phyloP scores from a whole-genome alignment of 768 basidiomycete genomes.

The Suillus alpinus region DNA sequence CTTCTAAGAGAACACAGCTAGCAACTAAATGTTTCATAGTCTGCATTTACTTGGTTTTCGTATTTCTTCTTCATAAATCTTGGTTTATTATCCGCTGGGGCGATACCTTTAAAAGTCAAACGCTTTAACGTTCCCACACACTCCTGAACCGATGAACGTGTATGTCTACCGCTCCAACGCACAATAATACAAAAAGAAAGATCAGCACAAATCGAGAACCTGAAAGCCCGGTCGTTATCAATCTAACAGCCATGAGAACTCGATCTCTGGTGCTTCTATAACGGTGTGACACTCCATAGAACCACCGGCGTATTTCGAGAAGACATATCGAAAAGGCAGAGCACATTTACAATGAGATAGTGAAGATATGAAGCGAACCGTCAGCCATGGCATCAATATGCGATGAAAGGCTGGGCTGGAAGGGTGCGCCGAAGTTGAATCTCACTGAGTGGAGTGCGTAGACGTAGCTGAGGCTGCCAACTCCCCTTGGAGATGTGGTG shows the following conservation, averaged over 20 bases:
- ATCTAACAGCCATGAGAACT: neutral
- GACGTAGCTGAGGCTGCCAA: constrained; percentile 77
- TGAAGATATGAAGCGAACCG: neutral
- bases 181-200: neutral
- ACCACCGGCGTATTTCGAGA: neutral
- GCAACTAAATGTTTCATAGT: too few relatives aligned
- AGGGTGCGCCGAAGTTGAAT: neutral
- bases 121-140: too few relatives aligned
- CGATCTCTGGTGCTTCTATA: too few relatives aligned
- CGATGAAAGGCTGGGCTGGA: neutral
- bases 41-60: too few relatives aligned
- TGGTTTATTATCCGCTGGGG: neutral
- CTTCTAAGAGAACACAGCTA: neutral
- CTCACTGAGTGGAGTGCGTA: constrained; percentile 22
- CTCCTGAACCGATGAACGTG: too few relatives aligned
- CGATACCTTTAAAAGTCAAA: neutral
- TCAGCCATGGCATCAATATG: neutral
- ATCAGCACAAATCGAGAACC: neutral
- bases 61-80: neutral
- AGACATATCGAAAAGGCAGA: neutral
- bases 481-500: constrained; percentile 82
- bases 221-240: neutral
- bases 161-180: neutral
- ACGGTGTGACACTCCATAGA: neutral
- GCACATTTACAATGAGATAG: neutral